Conservation (phyloP, 345 rosid species). For the Diplotaxis tenuifolia region DNA sequence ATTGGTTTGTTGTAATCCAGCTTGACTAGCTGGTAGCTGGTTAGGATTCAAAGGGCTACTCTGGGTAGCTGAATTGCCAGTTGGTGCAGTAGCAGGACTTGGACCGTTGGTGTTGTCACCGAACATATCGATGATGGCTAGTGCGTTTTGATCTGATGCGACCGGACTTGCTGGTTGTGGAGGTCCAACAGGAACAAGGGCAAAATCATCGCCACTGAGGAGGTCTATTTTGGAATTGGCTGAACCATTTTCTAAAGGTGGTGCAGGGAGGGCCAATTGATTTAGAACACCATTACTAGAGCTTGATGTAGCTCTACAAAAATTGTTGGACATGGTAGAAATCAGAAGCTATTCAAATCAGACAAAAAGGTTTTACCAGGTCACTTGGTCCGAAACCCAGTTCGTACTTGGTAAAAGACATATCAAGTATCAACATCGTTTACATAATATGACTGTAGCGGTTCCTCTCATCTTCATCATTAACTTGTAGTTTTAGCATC, state of each 20-base stretch:
- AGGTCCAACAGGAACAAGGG: slow-evolving; percentile 79
- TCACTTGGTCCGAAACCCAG: background rate
- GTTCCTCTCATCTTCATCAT: slow-evolving; percentile 3
- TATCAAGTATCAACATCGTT: slow-evolving; percentile 1
- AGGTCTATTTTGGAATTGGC: slow-evolving; percentile 77
- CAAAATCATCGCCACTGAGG: slow-evolving; percentile 85
- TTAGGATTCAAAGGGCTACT: slow-evolving; percentile 51
- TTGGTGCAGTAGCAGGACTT: slow-evolving; percentile 52
- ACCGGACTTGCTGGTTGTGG: slow-evolving; percentile 53
- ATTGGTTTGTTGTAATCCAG: slow-evolving; percentile 61
- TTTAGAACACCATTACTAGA: slow-evolving; percentile 55
- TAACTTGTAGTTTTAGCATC: slow-evolving; percentile 10
- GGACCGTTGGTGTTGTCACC: slow-evolving; percentile 51
- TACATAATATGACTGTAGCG: background rate
- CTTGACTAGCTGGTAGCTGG: slow-evolving; percentile 65
- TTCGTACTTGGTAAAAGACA: slow-evolving; percentile 14
- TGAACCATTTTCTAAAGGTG: slow-evolving; percentile 67
- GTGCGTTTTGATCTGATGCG: slow-evolving; percentile 79
- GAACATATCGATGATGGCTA: slow-evolving; percentile 84
- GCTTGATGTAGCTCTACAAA: slow-evolving; percentile 60
- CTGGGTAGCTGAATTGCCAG: slow-evolving; percentile 47
- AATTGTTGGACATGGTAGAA: slow-evolving; percentile 6
- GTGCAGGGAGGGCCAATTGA: slow-evolving; percentile 82
- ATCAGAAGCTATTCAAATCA: slow-evolving; percentile 16
- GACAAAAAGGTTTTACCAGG: slow-evolving; percentile 8